Base-by-base conservation (phyloP, 345 rosid species). In the Clarkia xantiana region DNA sequence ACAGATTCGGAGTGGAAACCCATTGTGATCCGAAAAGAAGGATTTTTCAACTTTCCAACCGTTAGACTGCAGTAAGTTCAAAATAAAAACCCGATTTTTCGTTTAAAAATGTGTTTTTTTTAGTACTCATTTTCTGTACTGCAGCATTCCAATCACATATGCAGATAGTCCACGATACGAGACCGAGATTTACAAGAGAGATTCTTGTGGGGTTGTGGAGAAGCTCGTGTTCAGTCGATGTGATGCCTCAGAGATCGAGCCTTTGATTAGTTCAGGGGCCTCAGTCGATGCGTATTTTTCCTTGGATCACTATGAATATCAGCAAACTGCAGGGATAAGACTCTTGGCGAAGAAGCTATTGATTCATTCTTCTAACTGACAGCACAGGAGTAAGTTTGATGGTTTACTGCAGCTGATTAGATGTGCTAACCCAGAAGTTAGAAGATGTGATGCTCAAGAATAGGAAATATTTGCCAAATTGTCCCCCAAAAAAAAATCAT, bases 41-140 rank as follows among this genome's bases (percentile, higher is more conserved):
- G 71, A 40, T 76, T 48, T 44, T 13, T 45, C 54, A 69, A 71
- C 59, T 43, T 39, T 47, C 83, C 93, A 2, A 83, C 68, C 20
- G 59, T 71, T 19, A 84, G 89, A 63, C 60, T 91, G 66, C 64
- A 76, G 96, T 91, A 79, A 81, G n/a, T n/a, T n/a, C n/a, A n/a
- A n/a, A n/a, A n/a, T n/a, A n/a, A n/a, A n/a, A n/a, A n/a, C n/a
- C n/a, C n/a, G n/a, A n/a, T n/a, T n/a, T n/a, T n/a, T n/a, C n/a
- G n/a, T n/a, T n/a, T n/a, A n/a, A n/a, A n/a, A n/a, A n/a, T n/a
- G n/a, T n/a, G n/a, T n/a, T n/a, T n/a, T n/a, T n/a, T n/a, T n/a
- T n/a, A n/a, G n/a, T n/a, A n/a, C n/a, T 22, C 20, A 47, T 34
- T 14, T 25, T 14, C 39, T 7, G 54, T 19, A 47, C 53, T 44